phyloP scores from a whole-genome alignment of 2,329 filamentous ascomycete genomes.

The Cadophora luteo-olivacea region DNA sequence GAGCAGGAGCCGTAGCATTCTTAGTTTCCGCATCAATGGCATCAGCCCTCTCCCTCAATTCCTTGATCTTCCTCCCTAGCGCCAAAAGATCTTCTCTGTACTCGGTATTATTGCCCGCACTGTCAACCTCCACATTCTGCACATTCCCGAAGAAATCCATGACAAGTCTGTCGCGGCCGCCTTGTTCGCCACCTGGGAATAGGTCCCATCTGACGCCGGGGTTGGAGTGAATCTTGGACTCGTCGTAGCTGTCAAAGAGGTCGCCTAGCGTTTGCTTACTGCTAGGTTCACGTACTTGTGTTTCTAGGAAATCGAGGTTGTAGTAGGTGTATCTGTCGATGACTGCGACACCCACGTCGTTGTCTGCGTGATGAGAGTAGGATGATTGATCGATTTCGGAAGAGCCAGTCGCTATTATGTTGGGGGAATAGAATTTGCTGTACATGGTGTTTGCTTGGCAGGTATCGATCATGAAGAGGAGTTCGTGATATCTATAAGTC shows the following conservation, averaged over 20 bases:
- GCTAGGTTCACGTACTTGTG: slow-evolving; percentile 82
- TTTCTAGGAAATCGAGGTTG: slow-evolving; percentile 95
- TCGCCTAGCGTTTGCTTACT: slow-evolving; percentile 92
- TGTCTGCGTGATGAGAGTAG: slow-evolving; percentile 97
- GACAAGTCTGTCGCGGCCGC: slow-evolving; percentile 79
- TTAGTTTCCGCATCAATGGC: slow-evolving; percentile 40
- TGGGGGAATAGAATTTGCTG: slow-evolving; percentile 95
- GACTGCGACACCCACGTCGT: slow-evolving; percentile 95
- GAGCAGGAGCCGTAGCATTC: slow-evolving; percentile 35
- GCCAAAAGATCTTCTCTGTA: slow-evolving; percentile 77
- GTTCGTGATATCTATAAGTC: slow-evolving; percentile 79
- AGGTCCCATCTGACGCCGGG: slow-evolving; percentile 94
- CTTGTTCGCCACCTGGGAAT: slow-evolving; percentile 83
- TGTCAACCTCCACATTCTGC: slow-evolving; percentile 90
- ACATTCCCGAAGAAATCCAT: slow-evolving; percentile 99
- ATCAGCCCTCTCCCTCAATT: slow-evolving; percentile 50
- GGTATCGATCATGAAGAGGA: slow-evolving; percentile 99
- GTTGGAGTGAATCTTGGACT: slow-evolving; percentile 90
- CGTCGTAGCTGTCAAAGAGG: slow-evolving; percentile 95
- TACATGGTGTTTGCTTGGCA: slow-evolving; percentile 99
- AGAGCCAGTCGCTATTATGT: slow-evolving; percentile 97
- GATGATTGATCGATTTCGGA: slow-evolving; percentile 95
- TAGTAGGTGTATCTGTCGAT: slow-evolving; percentile 99
- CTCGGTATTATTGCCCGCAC: slow-evolving; percentile 52
- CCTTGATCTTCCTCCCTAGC: slow-evolving; percentile 72